phyloP scores from a whole-genome alignment of 208 protist genomes.

The Trypanosomatidae sp. region DNA sequence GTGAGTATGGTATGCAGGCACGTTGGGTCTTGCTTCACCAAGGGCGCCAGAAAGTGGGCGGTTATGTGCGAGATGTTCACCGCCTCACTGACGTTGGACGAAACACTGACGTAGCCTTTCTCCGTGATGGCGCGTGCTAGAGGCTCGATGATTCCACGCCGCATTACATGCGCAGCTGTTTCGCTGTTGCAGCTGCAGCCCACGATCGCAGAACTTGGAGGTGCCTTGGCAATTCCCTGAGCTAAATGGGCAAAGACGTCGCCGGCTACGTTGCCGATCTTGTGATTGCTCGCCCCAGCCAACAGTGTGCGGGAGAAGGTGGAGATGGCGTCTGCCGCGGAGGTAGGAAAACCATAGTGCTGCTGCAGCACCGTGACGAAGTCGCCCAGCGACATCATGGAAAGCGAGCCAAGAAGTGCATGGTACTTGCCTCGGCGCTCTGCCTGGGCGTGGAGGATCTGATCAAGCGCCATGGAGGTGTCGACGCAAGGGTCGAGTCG shows the following conservation, averaged over 20 bases:
- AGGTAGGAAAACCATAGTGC: conserved; percentile 22
- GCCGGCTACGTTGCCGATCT: conserved; percentile 77
- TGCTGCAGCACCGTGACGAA: conserved; percentile 45
- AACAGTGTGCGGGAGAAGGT: conserved; percentile 58
- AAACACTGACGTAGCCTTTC: conserved; percentile 41
- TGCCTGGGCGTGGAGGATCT: conserved; percentile 55
- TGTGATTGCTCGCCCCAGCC: conserved; percentile 69
- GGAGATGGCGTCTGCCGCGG: conserved; percentile 14
- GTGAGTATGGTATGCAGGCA: conserved; percentile 33
- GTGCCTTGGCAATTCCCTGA: conserved; percentile 6
- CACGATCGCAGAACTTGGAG: not conserved
- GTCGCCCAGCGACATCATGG: conserved; percentile 38
- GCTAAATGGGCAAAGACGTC: conserved; percentile 72
- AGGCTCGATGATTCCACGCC: conserved; percentile 46
- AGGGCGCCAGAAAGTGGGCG: conserved; percentile 76
- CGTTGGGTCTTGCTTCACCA: conserved; percentile 45
- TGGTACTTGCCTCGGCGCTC: conserved; percentile 89
- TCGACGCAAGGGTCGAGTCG: not conserved
- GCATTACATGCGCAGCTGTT: conserved; percentile 23
- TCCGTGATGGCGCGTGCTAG: conserved; percentile 55
- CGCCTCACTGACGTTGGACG: conserved; percentile 46
- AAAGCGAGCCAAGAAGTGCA: conserved; percentile 69
- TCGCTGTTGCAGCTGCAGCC: not conserved
- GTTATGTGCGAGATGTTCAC: conserved; percentile 68
- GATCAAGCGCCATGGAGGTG: conserved; percentile 31